A percentile compares a stretch with the other conserved stretches of the same genome.
Conservation (phyloP, 371 early-diverging fungal genomes). For the Apophysomyces trapeziformis region DNA sequence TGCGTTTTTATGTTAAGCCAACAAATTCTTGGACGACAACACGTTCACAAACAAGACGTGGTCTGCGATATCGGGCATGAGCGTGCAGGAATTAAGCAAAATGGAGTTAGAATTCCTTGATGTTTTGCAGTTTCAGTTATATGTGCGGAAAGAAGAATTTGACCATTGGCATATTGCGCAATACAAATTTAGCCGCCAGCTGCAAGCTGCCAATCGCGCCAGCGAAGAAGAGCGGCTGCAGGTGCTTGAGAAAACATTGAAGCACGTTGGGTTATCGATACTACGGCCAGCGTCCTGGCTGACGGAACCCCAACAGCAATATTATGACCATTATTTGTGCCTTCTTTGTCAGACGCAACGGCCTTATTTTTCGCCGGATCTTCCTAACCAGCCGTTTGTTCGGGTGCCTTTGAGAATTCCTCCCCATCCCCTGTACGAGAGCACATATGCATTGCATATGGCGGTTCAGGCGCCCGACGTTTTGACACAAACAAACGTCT, state of each 20-base stretch:
- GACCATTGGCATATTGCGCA: conserved; percentile 44
- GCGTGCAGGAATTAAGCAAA: conserved; percentile 60
- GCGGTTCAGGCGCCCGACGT: neutral
- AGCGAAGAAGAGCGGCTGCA: conserved; percentile 20
- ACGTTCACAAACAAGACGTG: conserved; percentile 75
- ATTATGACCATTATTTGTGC: conserved; percentile 6
- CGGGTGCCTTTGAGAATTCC: conserved; percentile 23
- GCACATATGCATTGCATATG: neutral
- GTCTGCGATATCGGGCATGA: conserved; percentile 70
- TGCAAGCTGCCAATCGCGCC: conserved; percentile 21
- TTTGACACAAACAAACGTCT: neutral
- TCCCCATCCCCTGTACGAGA: conserved; percentile 2
- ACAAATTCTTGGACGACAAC: conserved; percentile 72
- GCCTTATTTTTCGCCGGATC: conserved; percentile 17
- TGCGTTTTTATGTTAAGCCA: conserved; percentile 36
- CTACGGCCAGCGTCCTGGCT: neutral
- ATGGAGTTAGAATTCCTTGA: conserved; percentile 74
- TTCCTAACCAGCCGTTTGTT: conserved; percentile 12
- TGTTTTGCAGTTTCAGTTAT: conserved; percentile 58
- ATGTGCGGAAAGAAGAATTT: conserved; percentile 63
- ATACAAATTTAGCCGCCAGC: conserved; percentile 31
- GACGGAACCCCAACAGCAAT: neutral
- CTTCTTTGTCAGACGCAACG: conserved; percentile 20
- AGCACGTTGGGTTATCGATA: conserved; percentile 14
- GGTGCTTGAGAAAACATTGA: conserved; percentile 7